These are phyloP conservation scores for Calonectria henricotiae DNA, from an alignment of 2,329 filamentous ascomycete genomes.

Conservation along the genomic window DNA sequence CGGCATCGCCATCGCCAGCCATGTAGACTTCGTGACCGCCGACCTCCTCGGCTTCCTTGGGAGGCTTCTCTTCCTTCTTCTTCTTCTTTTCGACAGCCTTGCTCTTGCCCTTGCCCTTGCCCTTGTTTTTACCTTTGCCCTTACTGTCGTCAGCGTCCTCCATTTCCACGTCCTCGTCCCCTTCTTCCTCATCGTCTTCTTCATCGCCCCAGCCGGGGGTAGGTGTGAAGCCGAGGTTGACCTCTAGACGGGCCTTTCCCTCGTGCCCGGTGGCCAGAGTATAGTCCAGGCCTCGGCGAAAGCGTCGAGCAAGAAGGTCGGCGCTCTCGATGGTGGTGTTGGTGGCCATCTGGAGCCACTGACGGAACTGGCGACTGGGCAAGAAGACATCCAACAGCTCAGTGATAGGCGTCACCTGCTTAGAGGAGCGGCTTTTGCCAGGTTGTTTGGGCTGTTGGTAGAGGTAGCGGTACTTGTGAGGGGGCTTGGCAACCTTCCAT, in stretches of 20 bases:
- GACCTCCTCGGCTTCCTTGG: slow-evolving; percentile 69
- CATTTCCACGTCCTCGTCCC: slow-evolving; percentile 56
- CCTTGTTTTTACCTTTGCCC: slow-evolving; percentile 52
- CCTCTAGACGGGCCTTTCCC: slow-evolving; percentile 84
- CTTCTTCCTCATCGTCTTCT: slow-evolving; percentile 64
- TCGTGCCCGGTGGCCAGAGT: slow-evolving; percentile 91
- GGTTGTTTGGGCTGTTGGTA: slow-evolving; percentile 77
- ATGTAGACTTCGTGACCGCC: slow-evolving; percentile 94
- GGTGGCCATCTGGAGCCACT: slow-evolving; percentile 91
- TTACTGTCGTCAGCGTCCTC: slow-evolving; percentile 50
- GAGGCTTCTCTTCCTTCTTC: slow-evolving; percentile 48
- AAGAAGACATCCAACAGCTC: slow-evolving; percentile 88
- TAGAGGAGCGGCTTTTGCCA: slow-evolving; percentile 56
- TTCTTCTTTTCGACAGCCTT: slow-evolving; percentile 46
- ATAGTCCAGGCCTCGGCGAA: slow-evolving; percentile 91
- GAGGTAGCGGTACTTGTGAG: slow-evolving; percentile 95
- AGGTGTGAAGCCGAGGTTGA: slow-evolving; percentile 90
- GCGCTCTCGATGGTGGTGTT: slow-evolving; percentile 81
- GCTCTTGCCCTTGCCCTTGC: slow-evolving; percentile 52
- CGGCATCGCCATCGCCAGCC: slow-evolving; percentile 84
- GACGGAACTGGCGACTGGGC: slow-evolving; percentile 87
- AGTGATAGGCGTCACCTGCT: slow-evolving; percentile 74
- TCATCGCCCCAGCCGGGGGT: slow-evolving; percentile 88
- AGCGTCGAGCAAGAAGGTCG: slow-evolving; percentile 87
- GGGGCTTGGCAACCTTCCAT: slow-evolving; percentile 87